Base-by-base conservation (phyloP, 208 protist genomes). In the Crithidia mellificae region DNA sequence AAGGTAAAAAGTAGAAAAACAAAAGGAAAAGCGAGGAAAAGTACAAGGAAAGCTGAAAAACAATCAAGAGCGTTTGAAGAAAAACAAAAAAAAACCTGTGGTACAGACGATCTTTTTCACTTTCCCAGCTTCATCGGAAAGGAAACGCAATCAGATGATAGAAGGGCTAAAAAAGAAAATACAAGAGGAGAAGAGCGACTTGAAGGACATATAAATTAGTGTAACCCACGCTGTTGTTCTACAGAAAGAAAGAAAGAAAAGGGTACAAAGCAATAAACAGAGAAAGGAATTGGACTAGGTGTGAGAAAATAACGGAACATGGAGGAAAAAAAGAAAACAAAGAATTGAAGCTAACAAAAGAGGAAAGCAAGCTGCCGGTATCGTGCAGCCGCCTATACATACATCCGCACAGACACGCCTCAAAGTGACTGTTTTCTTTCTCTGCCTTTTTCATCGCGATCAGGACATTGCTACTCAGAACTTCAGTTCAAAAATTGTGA, bases 171-270 rank as follows among this genome's bases (percentile, higher is more conserved):
- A 46, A 46, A n/a, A 46, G 17, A 41, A 15, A 41, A 41, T 41
- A 41, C 9, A 41, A 41, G 12, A 41, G 36, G 9, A 41, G 12
- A 41, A 12, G 12, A 12, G 36, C 8, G 14, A 46, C 4, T 15
- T 20, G 14, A 12, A 46, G 15, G 17, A n/a, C 12, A 46, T 5
- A 20, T 15, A 15, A n/a, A n/a, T 2, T 12, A 15, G 14, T 46
- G n/a, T 46, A 46, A 38, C 38, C 2, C 38, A 47, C 54, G n/a
- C 36, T 19, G 36, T 30, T 47, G 38, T 24, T 41, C 46, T 51
- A 61, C 29, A 66, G 59, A 51, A 54, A 68, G 29, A 52, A 55
- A 46, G 32, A 59, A 63, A 44, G 29, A 38, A 51, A 63, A 62
- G n/a, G n/a, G n/a, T n/a, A 68, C 5, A 38, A 38, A 11, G 34